phyloP scores from a whole-genome alignment of 2,329 filamentous ascomycete species.

The Paracoccidioides lutzii region DNA sequence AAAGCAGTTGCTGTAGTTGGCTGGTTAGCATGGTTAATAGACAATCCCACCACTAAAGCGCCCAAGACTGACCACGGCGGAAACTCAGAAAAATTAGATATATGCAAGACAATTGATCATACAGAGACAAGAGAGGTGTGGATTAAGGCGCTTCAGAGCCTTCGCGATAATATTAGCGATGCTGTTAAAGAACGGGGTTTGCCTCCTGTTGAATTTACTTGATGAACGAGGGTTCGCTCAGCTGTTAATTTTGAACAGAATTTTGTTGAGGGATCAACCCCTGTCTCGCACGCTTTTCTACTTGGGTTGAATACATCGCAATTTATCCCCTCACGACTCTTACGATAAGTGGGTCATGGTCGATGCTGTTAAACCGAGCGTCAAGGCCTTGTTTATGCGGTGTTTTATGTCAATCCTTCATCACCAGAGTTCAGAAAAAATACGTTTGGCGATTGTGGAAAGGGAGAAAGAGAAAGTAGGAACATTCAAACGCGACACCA shows the following conservation, averaged over 20 bases:
- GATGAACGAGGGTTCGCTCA: background rate
- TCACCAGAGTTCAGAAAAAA: no score
- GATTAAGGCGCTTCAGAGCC: slow-evolving; percentile 10
- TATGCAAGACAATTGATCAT: background rate
- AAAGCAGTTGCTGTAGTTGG: slow-evolving; percentile 58
- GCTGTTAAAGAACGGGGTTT: slow-evolving; percentile 47
- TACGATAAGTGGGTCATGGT: no score
- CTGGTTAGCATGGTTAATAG: slow-evolving; percentile 43
- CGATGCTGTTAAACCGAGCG: no score
- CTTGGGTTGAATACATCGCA: background rate
- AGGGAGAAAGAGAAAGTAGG: no score
- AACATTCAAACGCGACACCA: no score
- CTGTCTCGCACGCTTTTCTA: background rate
- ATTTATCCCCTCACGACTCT: no score
- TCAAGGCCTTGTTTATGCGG: no score
- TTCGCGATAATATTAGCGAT: slow-evolving; percentile 34
- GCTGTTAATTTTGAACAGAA: background rate
- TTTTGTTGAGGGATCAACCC: background rate
- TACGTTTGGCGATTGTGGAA: no score
- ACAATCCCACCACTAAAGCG: slow-evolving; percentile 20
- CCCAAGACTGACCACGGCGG: background rate
- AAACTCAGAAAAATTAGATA: background rate
- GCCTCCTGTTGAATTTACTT: slow-evolving; percentile 38
- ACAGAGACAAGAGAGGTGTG: slow-evolving; percentile 5
- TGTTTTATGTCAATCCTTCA: no score